These are phyloP conservation scores for Stagonosporopsis rhizophila DNA, from an alignment of 2,329 filamentous ascomycete genomes.

Conservation along the genomic window DNA sequence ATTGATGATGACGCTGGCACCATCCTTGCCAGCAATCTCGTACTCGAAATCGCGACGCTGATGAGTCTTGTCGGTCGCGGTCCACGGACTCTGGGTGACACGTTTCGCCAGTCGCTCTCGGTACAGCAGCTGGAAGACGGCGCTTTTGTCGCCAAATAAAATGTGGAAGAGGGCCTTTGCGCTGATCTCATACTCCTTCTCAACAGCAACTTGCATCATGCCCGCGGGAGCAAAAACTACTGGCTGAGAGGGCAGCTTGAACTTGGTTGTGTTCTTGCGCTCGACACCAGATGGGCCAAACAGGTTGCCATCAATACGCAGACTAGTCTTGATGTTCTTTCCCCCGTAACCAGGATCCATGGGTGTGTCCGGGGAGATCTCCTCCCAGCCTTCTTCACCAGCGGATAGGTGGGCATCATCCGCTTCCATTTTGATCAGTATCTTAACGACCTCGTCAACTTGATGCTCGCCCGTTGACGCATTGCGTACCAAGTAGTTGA, in stretches of 20 bases:
- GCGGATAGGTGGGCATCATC: slow-evolving; percentile 65
- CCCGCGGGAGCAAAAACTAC: slow-evolving; percentile 84
- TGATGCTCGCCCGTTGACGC: slow-evolving; percentile 74
- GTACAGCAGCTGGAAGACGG: slow-evolving; percentile 90
- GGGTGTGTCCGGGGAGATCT: slow-evolving; percentile 68
- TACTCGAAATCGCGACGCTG: slow-evolving; percentile 84
- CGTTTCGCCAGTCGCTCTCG: slow-evolving; percentile 63
- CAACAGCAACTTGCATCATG: slow-evolving; percentile 76
- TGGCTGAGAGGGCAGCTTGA: slow-evolving; percentile 81
- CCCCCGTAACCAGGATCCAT: slow-evolving; percentile 60
- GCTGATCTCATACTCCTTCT: slow-evolving; percentile 86
- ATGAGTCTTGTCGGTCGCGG: slow-evolving; percentile 70
- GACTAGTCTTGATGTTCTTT: slow-evolving; percentile 62
- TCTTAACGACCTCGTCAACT: slow-evolving; percentile 73
- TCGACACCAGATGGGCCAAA: slow-evolving; percentile 54
- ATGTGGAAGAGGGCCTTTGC: slow-evolving; percentile 96
- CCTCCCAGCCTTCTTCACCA: slow-evolving; percentile 90
- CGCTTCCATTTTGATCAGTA: slow-evolving; percentile 76
- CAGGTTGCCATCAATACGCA: slow-evolving; percentile 69
- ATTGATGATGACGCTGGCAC: slow-evolving; percentile 62
- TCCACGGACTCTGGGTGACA: slow-evolving; percentile 88
- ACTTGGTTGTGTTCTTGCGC: slow-evolving; percentile 66
- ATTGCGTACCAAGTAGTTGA: slow-evolving; percentile 86
- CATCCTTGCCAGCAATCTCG: slow-evolving; percentile 64
- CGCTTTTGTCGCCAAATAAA: slow-evolving; percentile 94